Conservation (phyloP, 1,284 basidiomycete genomes). For the Coniferiporia sulphurascens region DNA sequence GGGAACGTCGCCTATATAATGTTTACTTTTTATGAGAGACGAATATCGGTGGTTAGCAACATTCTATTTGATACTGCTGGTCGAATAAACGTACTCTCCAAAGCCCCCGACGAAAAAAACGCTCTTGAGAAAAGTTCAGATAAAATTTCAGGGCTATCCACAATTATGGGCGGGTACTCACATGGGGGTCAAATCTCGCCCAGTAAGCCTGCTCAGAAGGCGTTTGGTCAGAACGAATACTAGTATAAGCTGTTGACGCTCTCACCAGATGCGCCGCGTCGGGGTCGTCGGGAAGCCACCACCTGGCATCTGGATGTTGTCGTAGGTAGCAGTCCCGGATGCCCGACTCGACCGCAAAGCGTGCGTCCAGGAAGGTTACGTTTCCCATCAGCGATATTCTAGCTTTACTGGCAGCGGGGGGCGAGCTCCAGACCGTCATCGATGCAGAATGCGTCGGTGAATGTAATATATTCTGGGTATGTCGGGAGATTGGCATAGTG, state of each 20-base stretch:
- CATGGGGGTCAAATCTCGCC: conserved; percentile 51
- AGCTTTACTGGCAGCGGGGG: conserved; percentile 38
- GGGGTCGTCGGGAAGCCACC: conserved; percentile 47
- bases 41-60: not conserved
- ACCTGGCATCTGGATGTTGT: conserved; percentile 45
- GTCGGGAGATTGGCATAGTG: conserved; percentile 59
- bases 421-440: conserved; percentile 45
- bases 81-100: conserved; percentile 40
- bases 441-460: conserved; percentile 42
- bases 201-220: conserved; percentile 40
- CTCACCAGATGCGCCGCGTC: conserved; percentile 41
- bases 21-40: conserved; percentile 30
- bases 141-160: not conserved
- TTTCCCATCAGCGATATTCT: conserved; percentile 56
- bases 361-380: conserved; percentile 38
- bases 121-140: conserved; percentile 29
- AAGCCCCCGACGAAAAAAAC: conserved; percentile 67
- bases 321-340: conserved; percentile 41
- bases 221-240: conserved; percentile 13
- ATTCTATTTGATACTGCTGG: not conserved
- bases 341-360: conserved; percentile 29
- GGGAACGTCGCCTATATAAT: conserved; percentile 57
- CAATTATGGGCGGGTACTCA: conserved; percentile 23
- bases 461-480: conserved; percentile 51
- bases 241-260: not conserved